Conservation (phyloP, 2,329 filamentous ascomycete genomes). For the Apiospora kogelbergensis region DNA sequence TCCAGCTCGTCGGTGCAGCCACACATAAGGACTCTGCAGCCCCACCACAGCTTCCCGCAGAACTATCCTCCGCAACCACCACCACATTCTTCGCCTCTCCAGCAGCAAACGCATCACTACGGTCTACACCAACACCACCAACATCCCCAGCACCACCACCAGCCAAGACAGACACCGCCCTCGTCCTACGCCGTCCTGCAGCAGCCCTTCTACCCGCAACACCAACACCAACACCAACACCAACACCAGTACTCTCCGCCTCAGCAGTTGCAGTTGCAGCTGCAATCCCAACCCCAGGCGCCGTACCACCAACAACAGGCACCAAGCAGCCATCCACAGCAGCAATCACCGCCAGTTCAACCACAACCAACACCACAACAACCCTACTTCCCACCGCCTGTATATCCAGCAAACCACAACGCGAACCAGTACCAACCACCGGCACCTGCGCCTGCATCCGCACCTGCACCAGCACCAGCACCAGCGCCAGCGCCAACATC, state of each 20-base stretch:
- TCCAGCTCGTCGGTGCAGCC: slow-evolving; percentile 10
- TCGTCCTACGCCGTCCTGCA: neutral
- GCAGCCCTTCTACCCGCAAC: neutral
- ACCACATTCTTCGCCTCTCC: neutral
- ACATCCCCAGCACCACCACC: slow-evolving; percentile 17
- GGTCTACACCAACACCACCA: slow-evolving; percentile 20
- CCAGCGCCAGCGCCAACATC: slow-evolving; percentile 17
- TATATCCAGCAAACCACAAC: slow-evolving; percentile 13
- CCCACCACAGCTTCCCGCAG: slow-evolving; percentile 28
- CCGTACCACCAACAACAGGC: slow-evolving; percentile 18
- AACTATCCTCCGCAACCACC: slow-evolving; percentile 1
- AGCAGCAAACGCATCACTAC: slow-evolving; percentile 15
- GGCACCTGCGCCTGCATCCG: slow-evolving; percentile 16
- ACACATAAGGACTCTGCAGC: slow-evolving; percentile 29
- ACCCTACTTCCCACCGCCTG: slow-evolving; percentile 14
- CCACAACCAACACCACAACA: slow-evolving; percentile 21
- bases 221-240: neutral
- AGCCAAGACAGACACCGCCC: neutral
- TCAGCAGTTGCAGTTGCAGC: neutral
- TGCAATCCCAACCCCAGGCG: slow-evolving; percentile 11
- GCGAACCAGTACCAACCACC: slow-evolving; percentile 11
- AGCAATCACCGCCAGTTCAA: slow-evolving; percentile 8
- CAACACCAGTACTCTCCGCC: neutral
- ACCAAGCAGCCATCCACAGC: slow-evolving; percentile 16
- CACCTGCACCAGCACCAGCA: neutral